Evolutionary conservation across 2,329 filamentous ascomycete genomes (phyloP).

Genomic region (Botrytis hyacinthi): DNA sequence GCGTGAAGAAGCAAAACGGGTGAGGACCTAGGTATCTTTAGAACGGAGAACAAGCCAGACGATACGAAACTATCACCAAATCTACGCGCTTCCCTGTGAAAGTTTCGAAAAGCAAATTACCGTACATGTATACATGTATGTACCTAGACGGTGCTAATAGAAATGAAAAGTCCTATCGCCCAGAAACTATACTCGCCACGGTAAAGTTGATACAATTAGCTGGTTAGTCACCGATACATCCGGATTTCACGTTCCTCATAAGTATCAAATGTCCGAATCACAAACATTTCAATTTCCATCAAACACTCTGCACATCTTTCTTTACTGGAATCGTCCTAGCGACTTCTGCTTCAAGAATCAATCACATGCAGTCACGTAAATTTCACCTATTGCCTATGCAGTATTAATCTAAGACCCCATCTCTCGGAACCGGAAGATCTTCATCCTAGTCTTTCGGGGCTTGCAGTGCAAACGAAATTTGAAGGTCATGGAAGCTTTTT

Average conservation of each 20-base stretch:
- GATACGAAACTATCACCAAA: slow-evolving; percentile 9
- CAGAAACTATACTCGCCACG: not conserved
- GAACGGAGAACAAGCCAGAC: not conserved
- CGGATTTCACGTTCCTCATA: not conserved
- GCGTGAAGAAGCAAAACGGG: not conserved
- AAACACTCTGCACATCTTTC: not conserved
- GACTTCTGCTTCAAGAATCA: not conserved
- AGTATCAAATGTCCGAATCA: slow-evolving; percentile 14
- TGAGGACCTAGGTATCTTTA: not conserved
- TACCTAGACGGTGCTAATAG: not conserved
- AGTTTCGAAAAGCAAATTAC: not conserved
- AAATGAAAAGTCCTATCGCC: not conserved
- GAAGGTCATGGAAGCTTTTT: slow-evolving; percentile 4
- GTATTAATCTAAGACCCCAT: slow-evolving; percentile 4
- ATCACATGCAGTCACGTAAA: slow-evolving; percentile 9
- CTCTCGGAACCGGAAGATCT: slow-evolving; percentile 15
- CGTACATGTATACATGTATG: not conserved
- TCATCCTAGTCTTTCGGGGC: not conserved
- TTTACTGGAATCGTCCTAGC: slow-evolving; percentile 6
- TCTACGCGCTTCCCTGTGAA: not conserved
- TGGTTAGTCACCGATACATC: not conserved
- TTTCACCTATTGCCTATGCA: not conserved
- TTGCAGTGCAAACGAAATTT: slow-evolving; percentile 1
- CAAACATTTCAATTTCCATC: slow-evolving; percentile 14
- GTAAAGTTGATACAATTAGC: not conserved